These are phyloP conservation scores for Salmacisia buchloeana DNA, from an alignment of 1,284 basidiomycete genomes.

Conservation along the genomic window DNA sequence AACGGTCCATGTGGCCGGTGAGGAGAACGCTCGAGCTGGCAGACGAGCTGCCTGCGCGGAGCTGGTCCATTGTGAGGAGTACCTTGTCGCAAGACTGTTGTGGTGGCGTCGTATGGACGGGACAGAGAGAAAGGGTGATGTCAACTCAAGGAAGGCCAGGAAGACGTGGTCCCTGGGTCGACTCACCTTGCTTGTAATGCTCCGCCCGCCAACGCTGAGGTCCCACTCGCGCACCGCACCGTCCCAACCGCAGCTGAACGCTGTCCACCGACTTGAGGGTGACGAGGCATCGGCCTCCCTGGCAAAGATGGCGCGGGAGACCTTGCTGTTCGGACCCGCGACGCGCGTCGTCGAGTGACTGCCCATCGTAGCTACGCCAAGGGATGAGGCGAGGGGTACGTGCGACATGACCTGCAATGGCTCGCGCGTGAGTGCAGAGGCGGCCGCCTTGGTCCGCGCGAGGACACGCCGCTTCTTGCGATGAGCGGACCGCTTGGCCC, in stretches of 20 bases:
- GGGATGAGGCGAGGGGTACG: slow-evolving; percentile 14
- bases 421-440: background rate
- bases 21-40: slow-evolving; percentile 14
- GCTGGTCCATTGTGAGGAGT: slow-evolving; percentile 30
- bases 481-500: background rate
- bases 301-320: slow-evolving; percentile 25
- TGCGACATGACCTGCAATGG: slow-evolving; percentile 15
- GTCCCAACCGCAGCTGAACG: slow-evolving; percentile 39
- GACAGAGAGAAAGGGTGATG: background rate
- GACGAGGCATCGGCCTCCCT: background rate
- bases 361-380: slow-evolving; percentile 10
- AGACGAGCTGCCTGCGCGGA: slow-evolving; percentile 12
- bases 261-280: background rate
- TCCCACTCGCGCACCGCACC: slow-evolving; percentile 43
- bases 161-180: too few relatives aligned
- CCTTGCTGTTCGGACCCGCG: slow-evolving; percentile 28
- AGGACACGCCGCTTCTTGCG: slow-evolving; percentile 8
- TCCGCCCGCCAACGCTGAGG: slow-evolving; percentile 21
- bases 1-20: slow-evolving; percentile 38
- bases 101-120: too few relatives aligned
- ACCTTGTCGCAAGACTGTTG: slow-evolving; percentile 28
- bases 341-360: slow-evolving; percentile 14
- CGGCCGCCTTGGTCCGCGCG: background rate
- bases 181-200: slow-evolving; percentile 15
- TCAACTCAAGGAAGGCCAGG: background rate